A percentile compares a stretch with the other conserved stretches of the same genome.
Conservation (phyloP, 2,329 filamentous ascomycete species). For the Xylariales sp. region DNA sequence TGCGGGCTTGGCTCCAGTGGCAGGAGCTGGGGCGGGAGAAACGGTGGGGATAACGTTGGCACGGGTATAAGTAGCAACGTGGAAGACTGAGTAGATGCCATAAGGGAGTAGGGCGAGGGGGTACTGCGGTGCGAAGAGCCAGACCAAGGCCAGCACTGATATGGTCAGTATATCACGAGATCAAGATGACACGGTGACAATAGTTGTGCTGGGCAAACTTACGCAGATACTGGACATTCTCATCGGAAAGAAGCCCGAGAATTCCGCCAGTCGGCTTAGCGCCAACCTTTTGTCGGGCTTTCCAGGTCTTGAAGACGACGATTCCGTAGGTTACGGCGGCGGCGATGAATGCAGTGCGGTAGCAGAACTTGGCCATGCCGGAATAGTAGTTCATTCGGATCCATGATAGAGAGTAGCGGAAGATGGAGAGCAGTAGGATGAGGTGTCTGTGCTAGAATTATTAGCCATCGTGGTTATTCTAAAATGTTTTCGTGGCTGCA, state of each 20-base stretch:
- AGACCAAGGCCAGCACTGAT: slow-evolving; percentile 85
- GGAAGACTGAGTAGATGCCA: slow-evolving; percentile 96
- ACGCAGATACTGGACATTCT: slow-evolving; percentile 98
- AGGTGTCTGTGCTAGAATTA: slow-evolving; percentile 60
- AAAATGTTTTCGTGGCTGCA: neutral
- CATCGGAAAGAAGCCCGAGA: slow-evolving; percentile 70
- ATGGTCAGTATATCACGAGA: no score
- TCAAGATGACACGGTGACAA: slow-evolving; percentile 3
- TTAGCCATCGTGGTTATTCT: slow-evolving; percentile 9
- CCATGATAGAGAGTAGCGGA: slow-evolving; percentile 82
- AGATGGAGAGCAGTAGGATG: slow-evolving; percentile 74
- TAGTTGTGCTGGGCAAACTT: slow-evolving; percentile 33
- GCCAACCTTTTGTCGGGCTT: slow-evolving; percentile 74
- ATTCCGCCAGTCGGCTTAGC: slow-evolving; percentile 59
- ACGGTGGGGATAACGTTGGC: slow-evolving; percentile 88
- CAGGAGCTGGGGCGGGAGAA: slow-evolving; percentile 67
- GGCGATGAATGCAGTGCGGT: slow-evolving; percentile 85
- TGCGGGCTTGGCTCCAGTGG: slow-evolving; percentile 51
- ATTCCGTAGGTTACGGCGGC: slow-evolving; percentile 94
- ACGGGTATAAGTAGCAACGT: slow-evolving; percentile 94
- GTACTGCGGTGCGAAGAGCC: slow-evolving; percentile 88
- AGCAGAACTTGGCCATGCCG: slow-evolving; percentile 73
- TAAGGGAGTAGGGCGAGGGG: slow-evolving; percentile 89
- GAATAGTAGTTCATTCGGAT: slow-evolving; percentile 84
- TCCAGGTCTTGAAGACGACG: slow-evolving; percentile 96